Evolutionary conservation across 2,329 filamentous ascomycete species (phyloP), one percentile per base, ranked within the genome.

Genomic region (Colletotrichum sp.): DNA sequence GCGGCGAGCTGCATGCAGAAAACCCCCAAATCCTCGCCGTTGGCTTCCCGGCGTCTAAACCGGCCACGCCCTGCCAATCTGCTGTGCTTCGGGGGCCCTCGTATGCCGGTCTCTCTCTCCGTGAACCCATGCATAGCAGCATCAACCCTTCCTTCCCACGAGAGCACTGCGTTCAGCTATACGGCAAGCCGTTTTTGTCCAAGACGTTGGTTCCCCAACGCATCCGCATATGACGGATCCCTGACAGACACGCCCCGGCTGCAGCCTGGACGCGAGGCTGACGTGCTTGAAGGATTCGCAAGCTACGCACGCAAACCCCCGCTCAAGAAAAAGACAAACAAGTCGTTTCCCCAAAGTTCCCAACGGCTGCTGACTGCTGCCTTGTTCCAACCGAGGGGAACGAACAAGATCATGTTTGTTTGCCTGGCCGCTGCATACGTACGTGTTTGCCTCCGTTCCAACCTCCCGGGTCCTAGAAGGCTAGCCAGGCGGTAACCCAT

Each of bases 261-360:
- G 59, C 59, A 62, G 59, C 59, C 59, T 62, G n/a, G 24, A 18
- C 26, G 59, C 59, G 59, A 62, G 59, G 28, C 59, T 62, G 59
- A 59, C 21, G 3, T 28, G 55, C 55, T 59, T 18, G 8, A 62
- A 62, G 59, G 59, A 52, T 52, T 21, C 26, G 6, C 28, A 32
- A 62, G 28, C 18, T 26, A n/a, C 26, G 12, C 21, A n/a, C 24
- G 12, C 52, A 15, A 24, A 0, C 8, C 1, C 36, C 0, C 34
- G 34, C 34, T 0, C 34, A 0, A 2, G 1, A 39, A 39, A 39
- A 1, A 0, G 36, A 39, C 24, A 60, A 49, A 60, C 26, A 30
- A 30, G 30, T 5, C 28, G 18, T n/a, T 7, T n/a, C 28, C 8
- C 26, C 59, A 62, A 62, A 34, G 28, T 62, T 52, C 59, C 28